Conservation (phyloP, 106 monocot genomes). For the Ottelia alismoides region DNA sequence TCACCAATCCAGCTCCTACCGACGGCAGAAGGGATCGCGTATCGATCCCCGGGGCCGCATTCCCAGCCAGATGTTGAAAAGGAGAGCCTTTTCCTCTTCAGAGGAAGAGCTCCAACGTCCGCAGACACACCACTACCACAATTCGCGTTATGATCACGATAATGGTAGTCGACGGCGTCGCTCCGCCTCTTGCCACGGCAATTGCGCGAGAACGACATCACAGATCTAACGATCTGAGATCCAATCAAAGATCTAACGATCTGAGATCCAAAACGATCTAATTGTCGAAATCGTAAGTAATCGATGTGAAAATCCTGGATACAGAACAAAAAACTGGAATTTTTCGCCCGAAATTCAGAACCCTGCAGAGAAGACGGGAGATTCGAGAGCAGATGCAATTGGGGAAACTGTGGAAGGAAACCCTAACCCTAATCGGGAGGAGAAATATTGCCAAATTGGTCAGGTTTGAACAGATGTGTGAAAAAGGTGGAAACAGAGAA, state of each 20-base stretch:
- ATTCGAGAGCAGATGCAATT: too few species aligned
- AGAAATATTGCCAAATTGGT: too few species aligned
- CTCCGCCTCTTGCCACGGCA: background rate
- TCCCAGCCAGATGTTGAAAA: conserved; percentile 6
- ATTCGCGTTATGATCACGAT: background rate
- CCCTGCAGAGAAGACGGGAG: too few species aligned
- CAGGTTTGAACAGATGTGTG: too few species aligned
- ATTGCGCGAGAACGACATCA: conserved; percentile 2
- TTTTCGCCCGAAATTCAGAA: too few species aligned
- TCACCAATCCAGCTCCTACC: background rate
- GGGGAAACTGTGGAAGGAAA: too few species aligned
- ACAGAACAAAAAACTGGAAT: too few species aligned
- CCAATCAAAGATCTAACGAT: background rate
- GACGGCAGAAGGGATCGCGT: background rate
- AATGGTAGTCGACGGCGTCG: background rate
- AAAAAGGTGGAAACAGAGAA: too few species aligned
- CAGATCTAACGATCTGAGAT: background rate
- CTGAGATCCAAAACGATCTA: too few species aligned
- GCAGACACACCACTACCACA: background rate
- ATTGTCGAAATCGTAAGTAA: too few species aligned
- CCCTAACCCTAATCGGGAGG: too few species aligned
- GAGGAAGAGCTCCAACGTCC: conserved; percentile 11
- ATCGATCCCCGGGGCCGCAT: background rate
- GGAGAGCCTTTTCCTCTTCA: conserved; percentile 23
- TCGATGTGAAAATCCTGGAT: too few species aligned